Percentiles rank a stretch among this genome's conserved stretches.
Evolutionary conservation across 2,329 filamentous ascomycete genomes (phyloP).

Genomic region (Pestalotiopsis sp.): DNA sequence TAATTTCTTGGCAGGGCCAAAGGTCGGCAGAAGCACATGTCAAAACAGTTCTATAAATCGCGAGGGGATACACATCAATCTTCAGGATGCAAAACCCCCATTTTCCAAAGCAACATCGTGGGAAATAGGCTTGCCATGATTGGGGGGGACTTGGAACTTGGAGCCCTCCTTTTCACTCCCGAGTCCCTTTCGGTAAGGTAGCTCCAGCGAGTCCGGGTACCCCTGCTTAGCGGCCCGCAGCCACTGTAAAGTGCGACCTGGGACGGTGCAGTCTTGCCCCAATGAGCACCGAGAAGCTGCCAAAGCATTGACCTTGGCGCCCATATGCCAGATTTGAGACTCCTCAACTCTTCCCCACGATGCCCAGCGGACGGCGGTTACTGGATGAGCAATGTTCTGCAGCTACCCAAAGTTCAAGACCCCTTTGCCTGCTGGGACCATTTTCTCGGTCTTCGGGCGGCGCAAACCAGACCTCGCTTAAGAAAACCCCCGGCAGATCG

Average conservation of each 20-base stretch:
- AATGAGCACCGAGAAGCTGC: constrained; percentile 5
- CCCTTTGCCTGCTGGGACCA: background rate
- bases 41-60: background rate
- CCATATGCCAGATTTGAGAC: background rate
- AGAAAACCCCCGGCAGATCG: background rate
- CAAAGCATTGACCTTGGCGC: constrained; percentile 2
- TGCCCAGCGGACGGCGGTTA: background rate
- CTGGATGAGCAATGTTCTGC: background rate
- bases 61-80: background rate
- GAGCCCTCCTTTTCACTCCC: background rate
- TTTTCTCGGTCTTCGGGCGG: background rate
- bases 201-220: background rate
- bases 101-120: background rate
- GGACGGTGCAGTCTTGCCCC: background rate
- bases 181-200: background rate
- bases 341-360: background rate
- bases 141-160: background rate
- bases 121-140: background rate
- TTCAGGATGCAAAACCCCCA: background rate
- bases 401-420: background rate
- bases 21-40: background rate
- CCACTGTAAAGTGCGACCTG: background rate
- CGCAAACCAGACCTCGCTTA: background rate
- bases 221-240: constrained; percentile 7
- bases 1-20: background rate